These are phyloP conservation scores for Lotus japonicus DNA, from an alignment of 306 rosid species.

Conservation along the genomic window DNA sequence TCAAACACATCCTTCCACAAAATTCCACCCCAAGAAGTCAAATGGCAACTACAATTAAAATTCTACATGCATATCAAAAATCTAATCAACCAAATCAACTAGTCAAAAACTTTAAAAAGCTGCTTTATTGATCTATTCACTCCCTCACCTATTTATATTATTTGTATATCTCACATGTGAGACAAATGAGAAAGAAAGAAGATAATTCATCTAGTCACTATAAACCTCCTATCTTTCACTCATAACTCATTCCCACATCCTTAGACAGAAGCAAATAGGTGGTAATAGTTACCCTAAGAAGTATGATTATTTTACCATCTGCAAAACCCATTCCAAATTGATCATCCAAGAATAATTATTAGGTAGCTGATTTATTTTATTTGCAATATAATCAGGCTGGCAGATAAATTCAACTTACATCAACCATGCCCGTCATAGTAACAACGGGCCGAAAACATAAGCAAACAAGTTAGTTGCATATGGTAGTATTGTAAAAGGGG, in stretches of 20 bases:
- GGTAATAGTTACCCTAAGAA: background rate
- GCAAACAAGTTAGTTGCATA: background rate
- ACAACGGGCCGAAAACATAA: background rate
- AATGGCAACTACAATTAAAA: slow-evolving; percentile 6
- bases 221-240: background rate
- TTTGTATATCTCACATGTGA: slow-evolving; percentile 8
- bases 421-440: slow-evolving; percentile 8
- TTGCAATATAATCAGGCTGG: background rate
- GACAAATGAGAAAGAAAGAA: background rate
- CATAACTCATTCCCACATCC: background rate
- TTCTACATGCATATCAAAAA: background rate
- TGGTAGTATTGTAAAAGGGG: slow-evolving; percentile 1
- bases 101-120: background rate
- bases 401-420: background rate
- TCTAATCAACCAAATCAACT: slow-evolving; percentile 11
- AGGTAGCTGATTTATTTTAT: background rate
- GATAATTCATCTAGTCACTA: background rate
- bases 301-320: background rate
- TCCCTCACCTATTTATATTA: background rate
- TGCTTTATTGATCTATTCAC: slow-evolving; percentile 2
- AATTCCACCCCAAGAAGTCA: slow-evolving; percentile 1
- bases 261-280: slow-evolving; percentile 5
- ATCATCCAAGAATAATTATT: background rate
- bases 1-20: background rate
- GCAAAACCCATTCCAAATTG: slow-evolving; percentile 1